Percentiles rank a stretch among this genome's conserved stretches.
These are phyloP conservation scores for Taphrina sp. DNA, from an alignment of 1,139 yeast species.

Conservation along the genomic window DNA sequence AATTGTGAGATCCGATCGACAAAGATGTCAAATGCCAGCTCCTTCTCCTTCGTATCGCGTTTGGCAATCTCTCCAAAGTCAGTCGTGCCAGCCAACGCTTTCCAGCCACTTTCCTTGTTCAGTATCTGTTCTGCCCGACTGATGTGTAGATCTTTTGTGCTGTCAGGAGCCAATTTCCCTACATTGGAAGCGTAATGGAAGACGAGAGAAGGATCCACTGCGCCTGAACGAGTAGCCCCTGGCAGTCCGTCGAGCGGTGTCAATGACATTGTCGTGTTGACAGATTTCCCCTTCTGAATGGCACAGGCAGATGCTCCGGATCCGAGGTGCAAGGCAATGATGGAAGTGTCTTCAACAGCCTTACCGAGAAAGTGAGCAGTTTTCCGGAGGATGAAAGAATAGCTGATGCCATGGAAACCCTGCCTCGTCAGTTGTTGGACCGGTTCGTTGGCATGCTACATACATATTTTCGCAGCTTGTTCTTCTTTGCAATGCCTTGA, in stretches of 20 bases:
- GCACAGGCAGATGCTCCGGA: conserved; percentile 39
- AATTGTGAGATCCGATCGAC: conserved; percentile 36
- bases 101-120: conserved; percentile 38
- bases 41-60: conserved; percentile 32
- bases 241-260: conserved; percentile 39
- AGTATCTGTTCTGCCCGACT: conserved; percentile 38
- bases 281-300: conserved; percentile 35
- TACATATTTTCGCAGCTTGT: conserved; percentile 37
- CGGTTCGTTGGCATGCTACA: background rate
- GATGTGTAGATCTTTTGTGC: conserved; percentile 36
- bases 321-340: conserved; percentile 38
- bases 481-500: conserved; percentile 36
- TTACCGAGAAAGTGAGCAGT: conserved; percentile 31
- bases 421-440: background rate
- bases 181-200: conserved; percentile 38
- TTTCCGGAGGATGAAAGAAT: conserved; percentile 35
- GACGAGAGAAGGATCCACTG: conserved; percentile 37
- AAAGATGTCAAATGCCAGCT: conserved; percentile 38
- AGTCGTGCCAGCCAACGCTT: conserved; percentile 38
- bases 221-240: conserved; percentile 39
- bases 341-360: conserved; percentile 24
- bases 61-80: conserved; percentile 38
- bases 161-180: conserved; percentile 37
- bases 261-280: conserved; percentile 39
- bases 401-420: conserved; percentile 38